Conservation (phyloP, 2,329 filamentous ascomycete genomes). For the Fusarium begoniae region DNA sequence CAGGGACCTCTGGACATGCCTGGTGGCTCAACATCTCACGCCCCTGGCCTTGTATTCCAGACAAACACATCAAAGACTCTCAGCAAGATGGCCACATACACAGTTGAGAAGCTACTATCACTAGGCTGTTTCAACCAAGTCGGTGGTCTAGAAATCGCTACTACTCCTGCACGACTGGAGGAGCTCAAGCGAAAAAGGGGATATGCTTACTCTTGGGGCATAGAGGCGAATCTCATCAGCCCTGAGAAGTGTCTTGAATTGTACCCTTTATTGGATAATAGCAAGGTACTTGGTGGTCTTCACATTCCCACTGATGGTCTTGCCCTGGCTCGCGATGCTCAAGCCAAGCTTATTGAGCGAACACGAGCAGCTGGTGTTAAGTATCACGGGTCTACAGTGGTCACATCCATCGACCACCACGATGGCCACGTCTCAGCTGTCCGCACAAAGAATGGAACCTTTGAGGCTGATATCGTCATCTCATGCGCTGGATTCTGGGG, state of each 20-base stretch:
- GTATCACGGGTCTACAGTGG: conserved; percentile 65
- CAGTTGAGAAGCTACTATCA: conserved; percentile 66
- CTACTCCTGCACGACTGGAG: conserved; percentile 64
- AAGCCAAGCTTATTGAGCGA: conserved; percentile 67
- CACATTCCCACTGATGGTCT: conserved; percentile 70
- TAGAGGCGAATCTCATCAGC: conserved; percentile 62
- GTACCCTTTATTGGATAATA: conserved; percentile 64
- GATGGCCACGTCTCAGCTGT: conserved; percentile 65
- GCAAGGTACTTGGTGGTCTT: conserved; percentile 65
- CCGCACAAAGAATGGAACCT: conserved; percentile 55
- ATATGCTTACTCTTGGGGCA: conserved; percentile 68
- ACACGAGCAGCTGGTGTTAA: conserved; percentile 66
- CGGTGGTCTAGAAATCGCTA: conserved; percentile 70
- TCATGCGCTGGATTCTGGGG: conserved; percentile 74
- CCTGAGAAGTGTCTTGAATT: conserved; percentile 61
- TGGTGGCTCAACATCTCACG: conserved; percentile 72
- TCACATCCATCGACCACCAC: conserved; percentile 64
- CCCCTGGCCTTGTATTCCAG: conserved; percentile 71
- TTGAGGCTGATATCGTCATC: conserved; percentile 68
- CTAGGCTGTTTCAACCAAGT: conserved; percentile 71
- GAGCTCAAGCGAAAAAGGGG: conserved; percentile 71
- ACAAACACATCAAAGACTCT: conserved; percentile 67
- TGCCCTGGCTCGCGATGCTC: conserved; percentile 68
- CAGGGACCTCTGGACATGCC: conserved; percentile 70
- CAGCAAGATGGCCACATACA: conserved; percentile 68